phyloP scores from a whole-genome alignment of 306 rosid species.

The Echinosophora koreensis region DNA sequence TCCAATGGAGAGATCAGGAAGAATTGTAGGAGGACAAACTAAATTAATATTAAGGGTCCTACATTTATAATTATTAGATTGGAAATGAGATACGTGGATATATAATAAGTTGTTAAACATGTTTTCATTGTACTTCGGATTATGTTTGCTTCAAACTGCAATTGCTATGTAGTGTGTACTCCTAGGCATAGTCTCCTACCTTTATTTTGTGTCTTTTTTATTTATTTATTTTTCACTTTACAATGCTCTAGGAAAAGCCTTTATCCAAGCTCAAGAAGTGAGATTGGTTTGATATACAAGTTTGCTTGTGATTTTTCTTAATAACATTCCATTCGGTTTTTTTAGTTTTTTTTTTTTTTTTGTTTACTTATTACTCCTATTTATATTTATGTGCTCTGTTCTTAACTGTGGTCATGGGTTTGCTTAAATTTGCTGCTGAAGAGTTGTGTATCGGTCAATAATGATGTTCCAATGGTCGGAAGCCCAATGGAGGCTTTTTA shows the following conservation, averaged over 20 bases:
- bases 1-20: conserved; percentile 62
- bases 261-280: background rate
- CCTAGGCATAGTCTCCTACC: background rate
- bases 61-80: background rate
- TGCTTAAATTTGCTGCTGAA: no score
- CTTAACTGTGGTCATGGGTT: no score
- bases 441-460: no score
- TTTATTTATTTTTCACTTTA: background rate
- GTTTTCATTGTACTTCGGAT: background rate
- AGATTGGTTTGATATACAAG: background rate
- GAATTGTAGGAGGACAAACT: conserved; percentile 60
- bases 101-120: conserved; percentile 48
- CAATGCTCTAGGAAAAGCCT: background rate
- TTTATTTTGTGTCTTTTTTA: background rate
- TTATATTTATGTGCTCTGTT: no score
- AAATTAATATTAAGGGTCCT: background rate
- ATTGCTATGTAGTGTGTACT: background rate
- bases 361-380: background rate
- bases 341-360: no score
- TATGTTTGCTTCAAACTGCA: background rate
- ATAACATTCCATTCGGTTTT: background rate
- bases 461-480: background rate
- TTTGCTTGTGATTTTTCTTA: conserved; percentile 15
- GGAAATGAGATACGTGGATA: background rate
- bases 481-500: no score